Evolutionary conservation across 805 yeast genomes (phyloP), one percentile per base, ranked within the genome.

Genomic region (Teunomyces pallodes): DNA sequence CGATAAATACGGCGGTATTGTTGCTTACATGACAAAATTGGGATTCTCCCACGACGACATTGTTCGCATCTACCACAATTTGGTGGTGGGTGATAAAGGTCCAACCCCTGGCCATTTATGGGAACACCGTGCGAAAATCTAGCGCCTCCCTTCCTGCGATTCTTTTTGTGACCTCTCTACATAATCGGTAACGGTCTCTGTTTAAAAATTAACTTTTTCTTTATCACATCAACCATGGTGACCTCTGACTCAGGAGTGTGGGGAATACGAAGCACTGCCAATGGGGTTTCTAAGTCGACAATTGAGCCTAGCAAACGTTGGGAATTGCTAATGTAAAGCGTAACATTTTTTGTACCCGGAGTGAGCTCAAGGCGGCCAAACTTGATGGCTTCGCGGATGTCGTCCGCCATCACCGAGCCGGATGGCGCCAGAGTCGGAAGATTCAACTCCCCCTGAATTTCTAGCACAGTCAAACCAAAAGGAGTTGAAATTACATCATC

Each of bases 161-260:
- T 8, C 12, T 4, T 14, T 12, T 7, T 13, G 8, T 13, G 6
- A 13, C 10, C 26, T 36, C 9, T 13, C 70, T 61, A 85, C 91
- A 86, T 86, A 43, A 86, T 82, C 4, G 95, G 95, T 44, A 87
- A 68, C 0, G 95, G 94, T 52, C 95, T 72, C 35, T 80, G 79
- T 43, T 74, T 79, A 59, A 87, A 87, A 7, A 84, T 72, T 14
- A 86, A 64, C 58, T 84, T 85, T 51, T 77, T 74, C 29, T 66
- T 66, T 3, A 87, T 74, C 1, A 87, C 66, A 59, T 86, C 92
- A 8, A 83, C 65, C 54, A 86, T 65, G 51, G 80, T 69, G 4
- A 85, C 13, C 4, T 38, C 24, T 29, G 39, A 5, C 14, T 20
- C 12, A 7, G 14, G 27, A 36, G 12, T 40, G 4, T 51, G 50